Percentiles rank a stretch among this genome's conserved stretches.
Conservation (phyloP, 495 filamentous ascomycete species). For the Glutinoglossum americanum region DNA sequence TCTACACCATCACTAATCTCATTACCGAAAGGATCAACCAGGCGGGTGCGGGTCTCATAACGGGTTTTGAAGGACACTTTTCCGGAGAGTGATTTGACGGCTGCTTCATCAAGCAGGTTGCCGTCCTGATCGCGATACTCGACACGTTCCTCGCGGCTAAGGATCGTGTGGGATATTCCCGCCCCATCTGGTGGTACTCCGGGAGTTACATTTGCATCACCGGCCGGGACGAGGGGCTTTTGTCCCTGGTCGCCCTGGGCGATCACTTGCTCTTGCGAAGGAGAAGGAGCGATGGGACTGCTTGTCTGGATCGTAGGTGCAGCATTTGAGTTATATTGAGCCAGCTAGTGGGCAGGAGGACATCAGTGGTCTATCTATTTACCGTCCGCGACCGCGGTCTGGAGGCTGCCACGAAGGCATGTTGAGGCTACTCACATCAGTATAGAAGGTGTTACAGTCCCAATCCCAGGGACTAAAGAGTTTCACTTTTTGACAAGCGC, state of each 20-base stretch:
- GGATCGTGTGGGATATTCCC: background rate
- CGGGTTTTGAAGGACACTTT: constrained; percentile 87
- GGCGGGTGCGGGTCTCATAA: constrained; percentile 73
- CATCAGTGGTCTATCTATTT: constrained; percentile 3
- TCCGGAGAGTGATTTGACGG: constrained; percentile 67
- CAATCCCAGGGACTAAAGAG: constrained; percentile 83
- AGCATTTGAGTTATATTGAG: constrained; percentile 11
- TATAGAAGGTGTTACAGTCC: constrained; percentile 85
- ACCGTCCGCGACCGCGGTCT: constrained; percentile 11
- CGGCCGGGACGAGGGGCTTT: background rate
- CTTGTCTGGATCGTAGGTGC: background rate
- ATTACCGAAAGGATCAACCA: constrained; percentile 59
- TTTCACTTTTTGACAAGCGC: constrained; percentile 68
- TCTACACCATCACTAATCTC: constrained; percentile 19
- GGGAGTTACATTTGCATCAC: constrained; percentile 20
- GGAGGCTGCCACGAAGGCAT: constrained; percentile 17
- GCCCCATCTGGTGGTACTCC: constrained; percentile 1
- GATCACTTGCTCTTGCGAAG: background rate
- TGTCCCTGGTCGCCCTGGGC: background rate
- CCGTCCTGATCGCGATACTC: constrained; percentile 93
- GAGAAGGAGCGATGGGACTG: background rate
- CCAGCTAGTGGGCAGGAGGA: constrained; percentile 7
- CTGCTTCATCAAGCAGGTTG: constrained; percentile 61
- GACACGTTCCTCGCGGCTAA: constrained; percentile 44
- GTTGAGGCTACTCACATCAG: constrained; percentile 44